phyloP scores from a whole-genome alignment of 2,329 filamentous ascomycete species.

The Colletotrichum siamense region DNA sequence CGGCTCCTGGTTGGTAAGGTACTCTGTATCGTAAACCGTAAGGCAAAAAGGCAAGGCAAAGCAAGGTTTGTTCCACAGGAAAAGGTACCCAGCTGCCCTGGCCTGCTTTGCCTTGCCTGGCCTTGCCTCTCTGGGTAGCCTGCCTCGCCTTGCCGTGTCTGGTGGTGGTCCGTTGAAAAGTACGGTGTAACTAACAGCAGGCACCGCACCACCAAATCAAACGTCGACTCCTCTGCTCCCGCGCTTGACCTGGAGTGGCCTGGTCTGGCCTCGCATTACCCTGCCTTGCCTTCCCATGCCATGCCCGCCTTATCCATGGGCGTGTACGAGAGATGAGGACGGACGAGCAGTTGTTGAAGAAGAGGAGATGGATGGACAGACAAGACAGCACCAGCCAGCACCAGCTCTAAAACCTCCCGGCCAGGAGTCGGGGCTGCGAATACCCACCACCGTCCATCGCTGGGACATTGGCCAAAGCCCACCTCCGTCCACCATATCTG shows the following conservation, averaged over 20 bases:
- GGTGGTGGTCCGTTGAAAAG: background rate
- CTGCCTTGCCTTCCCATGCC: background rate
- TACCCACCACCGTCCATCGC: background rate
- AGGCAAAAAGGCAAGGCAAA: background rate
- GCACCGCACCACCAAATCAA: background rate
- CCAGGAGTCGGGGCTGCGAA: background rate
- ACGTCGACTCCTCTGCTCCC: background rate
- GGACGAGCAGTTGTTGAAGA: background rate
- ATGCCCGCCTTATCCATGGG: background rate
- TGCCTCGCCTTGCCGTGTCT: background rate
- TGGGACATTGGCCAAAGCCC: background rate
- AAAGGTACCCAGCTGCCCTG: conserved; percentile 16
- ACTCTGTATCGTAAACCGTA: background rate
- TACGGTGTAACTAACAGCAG: background rate
- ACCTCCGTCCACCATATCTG: background rate
- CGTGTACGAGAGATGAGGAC: background rate
- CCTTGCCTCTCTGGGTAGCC: background rate
- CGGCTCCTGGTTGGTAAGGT: background rate
- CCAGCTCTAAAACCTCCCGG: background rate
- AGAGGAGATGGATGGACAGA: background rate
- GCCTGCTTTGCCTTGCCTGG: background rate
- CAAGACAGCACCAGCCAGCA: background rate
- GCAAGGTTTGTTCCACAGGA: background rate
- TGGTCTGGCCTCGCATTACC: background rate
- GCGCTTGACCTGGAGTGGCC: background rate